phyloP scores from a whole-genome alignment of 2,329 filamentous ascomycete genomes.

The Helicocarpus griseus region DNA sequence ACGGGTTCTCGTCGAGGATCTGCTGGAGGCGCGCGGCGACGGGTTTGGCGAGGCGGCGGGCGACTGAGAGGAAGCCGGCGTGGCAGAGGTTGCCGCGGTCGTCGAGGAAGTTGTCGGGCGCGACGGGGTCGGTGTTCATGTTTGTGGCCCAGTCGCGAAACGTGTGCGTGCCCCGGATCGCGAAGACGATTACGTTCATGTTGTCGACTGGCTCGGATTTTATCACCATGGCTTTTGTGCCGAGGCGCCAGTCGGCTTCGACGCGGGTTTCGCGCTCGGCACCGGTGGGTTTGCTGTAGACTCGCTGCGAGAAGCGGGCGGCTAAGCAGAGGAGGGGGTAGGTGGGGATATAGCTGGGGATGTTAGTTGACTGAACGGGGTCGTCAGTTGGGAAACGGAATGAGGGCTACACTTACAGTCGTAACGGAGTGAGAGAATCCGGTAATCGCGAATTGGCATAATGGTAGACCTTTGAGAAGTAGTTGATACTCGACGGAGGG shows the following conservation, averaged over 20 bases:
- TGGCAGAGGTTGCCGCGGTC: conserved; percentile 70
- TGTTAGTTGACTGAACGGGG: neutral
- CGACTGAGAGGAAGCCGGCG: conserved; percentile 67
- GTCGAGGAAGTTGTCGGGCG: conserved; percentile 63
- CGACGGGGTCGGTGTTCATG: conserved; percentile 56
- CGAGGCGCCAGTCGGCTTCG: conserved; percentile 58
- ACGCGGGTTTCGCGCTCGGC: conserved; percentile 60
- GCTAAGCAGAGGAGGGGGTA: conserved; percentile 71
- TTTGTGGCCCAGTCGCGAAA: conserved; percentile 86
- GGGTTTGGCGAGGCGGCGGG: conserved; percentile 62
- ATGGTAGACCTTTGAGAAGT: conserved; percentile 66
- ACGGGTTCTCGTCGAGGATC: conserved; percentile 62
- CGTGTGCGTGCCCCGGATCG: conserved; percentile 68
- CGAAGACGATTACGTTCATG: conserved; percentile 70
- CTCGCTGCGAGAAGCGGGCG: conserved; percentile 64
- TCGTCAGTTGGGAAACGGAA: neutral
- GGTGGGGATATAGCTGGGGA: conserved; percentile 56
- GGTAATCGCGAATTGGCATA: conserved; percentile 72
- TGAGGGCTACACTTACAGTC: conserved; percentile 44
- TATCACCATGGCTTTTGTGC: conserved; percentile 79
- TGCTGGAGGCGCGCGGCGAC: conserved; percentile 61
- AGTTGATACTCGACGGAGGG: conserved; percentile 41
- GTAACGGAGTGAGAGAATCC: conserved; percentile 55
- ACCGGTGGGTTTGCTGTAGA: conserved; percentile 57
- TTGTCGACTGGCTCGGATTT: conserved; percentile 71